These are phyloP conservation scores for Candida sithepensis DNA, from an alignment of 805 yeast genomes.

Conservation along the genomic window DNA sequence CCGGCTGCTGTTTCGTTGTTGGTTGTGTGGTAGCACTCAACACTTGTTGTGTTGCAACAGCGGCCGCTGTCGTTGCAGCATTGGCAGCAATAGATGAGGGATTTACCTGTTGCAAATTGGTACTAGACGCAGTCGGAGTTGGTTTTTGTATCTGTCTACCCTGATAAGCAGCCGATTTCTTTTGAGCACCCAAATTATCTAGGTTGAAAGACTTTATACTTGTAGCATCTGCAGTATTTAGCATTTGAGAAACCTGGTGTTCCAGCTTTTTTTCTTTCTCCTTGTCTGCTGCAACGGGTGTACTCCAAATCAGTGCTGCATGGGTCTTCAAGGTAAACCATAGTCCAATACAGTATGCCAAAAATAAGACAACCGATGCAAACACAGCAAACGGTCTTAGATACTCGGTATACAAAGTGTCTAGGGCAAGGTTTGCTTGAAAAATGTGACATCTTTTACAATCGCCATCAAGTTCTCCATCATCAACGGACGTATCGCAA, in stretches of 20 bases:
- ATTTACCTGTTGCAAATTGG: neutral
- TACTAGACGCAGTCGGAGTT: neutral
- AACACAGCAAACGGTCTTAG: conserved; percentile 78
- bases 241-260: conserved; percentile 1
- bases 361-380: conserved; percentile 75
- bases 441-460: conserved; percentile 73
- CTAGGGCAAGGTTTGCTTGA: conserved; percentile 73
- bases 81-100: neutral
- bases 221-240: conserved; percentile 13
- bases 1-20: conserved; percentile 1
- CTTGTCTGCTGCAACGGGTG: conserved; percentile 44
- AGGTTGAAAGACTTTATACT: conserved; percentile 26
- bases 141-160: neutral
- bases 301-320: conserved; percentile 94
- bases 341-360: conserved; percentile 84
- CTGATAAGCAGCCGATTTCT: conserved; percentile 1
- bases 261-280: conserved; percentile 28
- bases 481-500: conserved; percentile 34
- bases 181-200: conserved; percentile 13
- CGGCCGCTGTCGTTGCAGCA: conserved; percentile 10
- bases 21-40: neutral
- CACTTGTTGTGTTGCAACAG: conserved; percentile 3
- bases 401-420: conserved; percentile 59
- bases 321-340: conserved; percentile 94
- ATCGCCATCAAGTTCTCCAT: conserved; percentile 27